Percentiles rank a stretch among this genome's conserved stretches.
Conservation (phyloP, 768 basidiomycete species). For the Mycena amicta region DNA sequence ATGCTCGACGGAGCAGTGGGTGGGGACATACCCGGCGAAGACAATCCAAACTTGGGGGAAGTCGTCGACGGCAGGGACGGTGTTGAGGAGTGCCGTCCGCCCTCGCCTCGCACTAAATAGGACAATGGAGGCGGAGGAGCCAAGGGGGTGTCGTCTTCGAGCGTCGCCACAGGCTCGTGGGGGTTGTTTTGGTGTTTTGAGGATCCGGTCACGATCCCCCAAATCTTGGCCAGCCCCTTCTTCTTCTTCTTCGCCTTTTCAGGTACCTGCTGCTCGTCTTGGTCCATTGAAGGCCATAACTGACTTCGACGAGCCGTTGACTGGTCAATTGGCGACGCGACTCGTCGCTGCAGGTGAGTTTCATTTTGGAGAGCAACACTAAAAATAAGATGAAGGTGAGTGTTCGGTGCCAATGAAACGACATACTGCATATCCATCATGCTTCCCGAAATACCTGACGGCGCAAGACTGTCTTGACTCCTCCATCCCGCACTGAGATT, state of each 20-base stretch:
- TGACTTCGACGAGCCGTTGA: constrained; percentile 52
- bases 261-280: constrained; percentile 33
- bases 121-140: constrained; percentile 91
- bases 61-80: constrained; percentile 65
- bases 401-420: constrained; percentile 2
- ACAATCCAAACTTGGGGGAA: constrained; percentile 56
- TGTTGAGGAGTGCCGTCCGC: constrained; percentile 65
- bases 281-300: constrained; percentile 48
- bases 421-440: constrained; percentile 94
- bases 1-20: constrained; percentile 76
- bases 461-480: constrained; percentile 80
- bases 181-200: constrained; percentile 41
- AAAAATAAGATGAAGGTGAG: constrained; percentile 11
- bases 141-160: constrained; percentile 74
- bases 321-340: constrained; percentile 38
- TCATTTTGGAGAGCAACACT: constrained; percentile 83
- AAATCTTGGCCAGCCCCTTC: constrained; percentile 77
- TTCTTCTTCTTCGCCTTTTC: constrained; percentile 76
- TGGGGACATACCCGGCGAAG: constrained; percentile 68
- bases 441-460: constrained; percentile 82
- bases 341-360: constrained; percentile 32
- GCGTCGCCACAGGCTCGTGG: constrained; percentile 40
- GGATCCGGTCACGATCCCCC: constrained; percentile 73
- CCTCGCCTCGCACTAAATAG: constrained; percentile 72
- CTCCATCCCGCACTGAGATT: constrained; percentile 73